Evolutionary conservation across 306 rosid genomes (phyloP).

Genomic region (Datisca glomerata): DNA sequence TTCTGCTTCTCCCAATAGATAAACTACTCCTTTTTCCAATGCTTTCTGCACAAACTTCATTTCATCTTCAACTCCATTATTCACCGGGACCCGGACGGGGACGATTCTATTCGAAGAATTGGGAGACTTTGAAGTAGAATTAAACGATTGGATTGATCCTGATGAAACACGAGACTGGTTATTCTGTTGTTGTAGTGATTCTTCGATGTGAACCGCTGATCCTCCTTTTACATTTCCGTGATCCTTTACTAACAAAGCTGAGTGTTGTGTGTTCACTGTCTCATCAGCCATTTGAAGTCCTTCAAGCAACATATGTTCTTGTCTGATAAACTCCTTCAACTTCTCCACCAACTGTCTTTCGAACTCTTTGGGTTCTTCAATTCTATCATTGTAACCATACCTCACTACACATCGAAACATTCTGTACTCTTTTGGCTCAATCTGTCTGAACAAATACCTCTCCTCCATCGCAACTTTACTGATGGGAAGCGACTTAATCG

Average conservation of each 20-base stretch:
- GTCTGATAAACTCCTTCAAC: slow-evolving; percentile 37
- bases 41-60: slow-evolving; percentile 39
- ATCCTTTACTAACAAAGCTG: no score
- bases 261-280: not conserved
- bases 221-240: not conserved
- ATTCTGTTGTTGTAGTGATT: not conserved
- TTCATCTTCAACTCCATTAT: slow-evolving; percentile 35
- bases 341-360: slow-evolving; percentile 44
- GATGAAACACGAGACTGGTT: slow-evolving; percentile 2
- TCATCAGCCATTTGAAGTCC: no score
- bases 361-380: slow-evolving; percentile 32
- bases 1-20: slow-evolving; percentile 61
- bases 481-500: slow-evolving; percentile 57
- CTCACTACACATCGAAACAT: slow-evolving; percentile 75
- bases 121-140: not conserved
- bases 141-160: slow-evolving; percentile 11
- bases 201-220: slow-evolving; percentile 10
- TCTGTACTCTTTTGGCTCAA: slow-evolving; percentile 42
- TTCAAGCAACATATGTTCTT: slow-evolving; percentile 21
- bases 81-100: slow-evolving; percentile 9
- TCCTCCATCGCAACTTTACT: slow-evolving; percentile 42
- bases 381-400: slow-evolving; percentile 53
- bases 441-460: slow-evolving; percentile 58
- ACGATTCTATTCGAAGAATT: slow-evolving; percentile 17
- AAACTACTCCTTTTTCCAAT: slow-evolving; percentile 51